A percentile compares a stretch with the other conserved stretches of the same genome.
phyloP scores from a whole-genome alignment of 805 yeast genomes.

The Naumovozyma baii region DNA sequence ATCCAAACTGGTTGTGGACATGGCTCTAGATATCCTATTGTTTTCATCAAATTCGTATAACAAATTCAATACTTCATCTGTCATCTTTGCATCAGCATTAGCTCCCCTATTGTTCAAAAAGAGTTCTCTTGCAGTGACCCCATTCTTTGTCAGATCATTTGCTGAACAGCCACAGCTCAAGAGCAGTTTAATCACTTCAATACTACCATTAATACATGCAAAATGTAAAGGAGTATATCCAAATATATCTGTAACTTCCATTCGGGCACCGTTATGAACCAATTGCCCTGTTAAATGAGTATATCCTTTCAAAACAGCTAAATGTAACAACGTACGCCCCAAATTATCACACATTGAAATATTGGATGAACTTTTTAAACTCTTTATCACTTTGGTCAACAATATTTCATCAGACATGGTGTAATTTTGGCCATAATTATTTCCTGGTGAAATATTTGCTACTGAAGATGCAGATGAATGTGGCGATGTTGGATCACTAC shows the following conservation, averaged over 20 bases:
- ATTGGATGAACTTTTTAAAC: conserved; percentile 65
- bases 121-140: conserved; percentile 31
- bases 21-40: conserved; percentile 12
- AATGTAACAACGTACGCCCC: conserved; percentile 83
- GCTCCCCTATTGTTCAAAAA: conserved; percentile 28
- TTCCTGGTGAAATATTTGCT: conserved; percentile 8
- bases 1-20: conserved; percentile 21
- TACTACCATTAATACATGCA: conserved; percentile 68
- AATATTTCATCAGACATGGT: conserved; percentile 31
- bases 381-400: conserved; percentile 44
- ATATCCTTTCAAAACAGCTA: conserved; percentile 73
- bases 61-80: conserved; percentile 25
- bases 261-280: conserved; percentile 54
- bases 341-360: conserved; percentile 73
- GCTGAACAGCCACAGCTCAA: conserved; percentile 56
- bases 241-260: conserved; percentile 64
- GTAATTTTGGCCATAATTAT: conserved; percentile 1
- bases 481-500: conserved; percentile 30
- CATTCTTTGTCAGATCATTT: conserved; percentile 42
- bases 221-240: conserved; percentile 85
- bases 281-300: conserved; percentile 50
- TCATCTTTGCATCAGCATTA: conserved; percentile 19
- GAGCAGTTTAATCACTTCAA: conserved; percentile 53
- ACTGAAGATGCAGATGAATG: background rate
- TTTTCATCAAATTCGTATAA: conserved; percentile 15